A percentile compares a stretch with the other conserved stretches of the same genome.
phyloP scores from a whole-genome alignment of 768 basidiomycete species.

The Amylocystis lapponica region DNA sequence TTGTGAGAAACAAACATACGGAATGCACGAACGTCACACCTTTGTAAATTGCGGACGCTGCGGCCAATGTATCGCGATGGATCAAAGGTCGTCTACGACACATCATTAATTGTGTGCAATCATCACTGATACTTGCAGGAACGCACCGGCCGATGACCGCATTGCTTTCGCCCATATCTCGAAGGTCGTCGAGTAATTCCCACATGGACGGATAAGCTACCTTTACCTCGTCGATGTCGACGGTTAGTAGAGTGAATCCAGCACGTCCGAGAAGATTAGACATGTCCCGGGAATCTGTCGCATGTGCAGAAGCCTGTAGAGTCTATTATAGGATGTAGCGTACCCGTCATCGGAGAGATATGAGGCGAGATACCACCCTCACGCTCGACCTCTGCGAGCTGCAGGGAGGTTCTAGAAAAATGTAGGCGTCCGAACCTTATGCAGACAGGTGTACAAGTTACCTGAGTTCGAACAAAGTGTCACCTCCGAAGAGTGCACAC shows the following conservation, averaged over 20 bases:
- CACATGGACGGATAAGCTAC: slow-evolving; percentile 93
- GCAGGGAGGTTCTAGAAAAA: slow-evolving; percentile 73
- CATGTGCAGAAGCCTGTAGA: neutral
- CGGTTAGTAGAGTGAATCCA: slow-evolving; percentile 89
- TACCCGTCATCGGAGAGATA: slow-evolving; percentile 96
- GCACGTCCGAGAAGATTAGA: slow-evolving; percentile 90
- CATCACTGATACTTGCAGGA: neutral
- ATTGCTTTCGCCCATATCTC: slow-evolving; percentile 95
- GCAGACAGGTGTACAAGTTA: slow-evolving; percentile 20
- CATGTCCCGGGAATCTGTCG: slow-evolving; percentile 81
- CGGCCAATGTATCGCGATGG: slow-evolving; percentile 81
- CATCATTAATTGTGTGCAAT: neutral
- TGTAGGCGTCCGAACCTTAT: neutral
- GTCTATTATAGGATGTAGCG: slow-evolving; percentile 12
- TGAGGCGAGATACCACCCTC: slow-evolving; percentile 97
- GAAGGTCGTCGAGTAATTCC: slow-evolving; percentile 91
- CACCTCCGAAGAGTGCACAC: slow-evolving; percentile 92
- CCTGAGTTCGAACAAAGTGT: slow-evolving; percentile 92
- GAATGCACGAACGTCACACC: slow-evolving; percentile 38
- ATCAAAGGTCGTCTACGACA: slow-evolving; percentile 55
- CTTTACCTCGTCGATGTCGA: slow-evolving; percentile 91
- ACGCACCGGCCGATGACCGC: slow-evolving; percentile 78
- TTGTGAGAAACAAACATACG: neutral
- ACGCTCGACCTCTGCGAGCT: slow-evolving; percentile 89
- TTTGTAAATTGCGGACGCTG: slow-evolving; percentile 91